Evolutionary conservation across 176 grass and related monocot genomes (phyloP), one percentile per base, ranked within the genome.

Genomic region (bread wheat (Triticum aestivum)): DNA sequence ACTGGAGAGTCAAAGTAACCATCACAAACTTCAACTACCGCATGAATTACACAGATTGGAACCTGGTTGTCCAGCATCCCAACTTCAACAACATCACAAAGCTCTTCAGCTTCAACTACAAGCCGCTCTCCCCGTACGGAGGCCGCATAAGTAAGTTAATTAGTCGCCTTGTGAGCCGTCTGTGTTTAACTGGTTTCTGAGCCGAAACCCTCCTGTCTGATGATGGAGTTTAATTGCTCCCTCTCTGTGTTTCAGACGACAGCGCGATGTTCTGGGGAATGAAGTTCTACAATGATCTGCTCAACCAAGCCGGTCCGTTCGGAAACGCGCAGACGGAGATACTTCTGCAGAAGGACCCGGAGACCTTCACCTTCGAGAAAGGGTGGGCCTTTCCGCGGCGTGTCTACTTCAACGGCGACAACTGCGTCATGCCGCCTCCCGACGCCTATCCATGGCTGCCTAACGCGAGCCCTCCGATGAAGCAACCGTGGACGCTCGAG

Each of bases 11-110:
- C 21, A 97, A 97, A 86, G 39, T 97, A 71, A 94, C 92, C 3
- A 42, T 97, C 79, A 97, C 92, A 11, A 97, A 97, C 83, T 97
- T 97, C 90, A 97, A 97, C 75, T 97, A 91, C 80, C 92, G 95
- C 80, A 94, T 94, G 95, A 97, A 97, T 51, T 94, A 97, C 72
- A 92, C 95, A 3, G 90, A 97, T 21, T 97, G 95, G 95, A 97
- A 97, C 83, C 74, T 97, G 34, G 95, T 97, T 1, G 84, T 6
- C 49, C 95, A 94, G 67, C 95, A 97, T 82, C 95, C 95, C 59
- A 97, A 97, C 87, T 97, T 97, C 6, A 37, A 94, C 24, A 97
- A 97, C 88, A 66, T 97, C 62, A 97, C 95, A 24, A 49, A 88
- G 38, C 37, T 88, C 17, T 97, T 97, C 72, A 94, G 95, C 78